These are phyloP conservation scores for Scenedesmus sp. DNA, from an alignment of 163 green algal genomes.

Conservation along the genomic window DNA sequence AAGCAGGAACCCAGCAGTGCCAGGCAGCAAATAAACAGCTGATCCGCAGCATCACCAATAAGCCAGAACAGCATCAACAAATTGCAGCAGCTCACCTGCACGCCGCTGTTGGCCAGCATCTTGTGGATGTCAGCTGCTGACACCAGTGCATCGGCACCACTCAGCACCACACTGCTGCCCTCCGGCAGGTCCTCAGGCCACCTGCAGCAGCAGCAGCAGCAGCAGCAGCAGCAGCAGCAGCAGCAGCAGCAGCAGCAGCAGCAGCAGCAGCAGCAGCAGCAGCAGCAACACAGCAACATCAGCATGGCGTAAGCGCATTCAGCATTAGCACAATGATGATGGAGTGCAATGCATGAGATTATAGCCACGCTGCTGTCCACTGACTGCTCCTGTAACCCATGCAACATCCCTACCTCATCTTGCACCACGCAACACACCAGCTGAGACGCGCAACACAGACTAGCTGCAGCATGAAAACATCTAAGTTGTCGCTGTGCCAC, in stretches of 20 bases:
- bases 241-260: no score
- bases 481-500: background rate
- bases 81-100: background rate
- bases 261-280: no score
- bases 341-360: no score
- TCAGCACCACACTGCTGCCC: slow-evolving; percentile 32
- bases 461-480: background rate
- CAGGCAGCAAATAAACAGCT: background rate
- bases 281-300: no score
- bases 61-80: background rate
- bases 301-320: no score
- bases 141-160: slow-evolving; percentile 29
- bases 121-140: background rate
- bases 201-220: slow-evolving; percentile 7
- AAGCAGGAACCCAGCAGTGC: no score
- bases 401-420: no score
- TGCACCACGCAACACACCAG: no score
- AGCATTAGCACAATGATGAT: no score
- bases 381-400: no score
- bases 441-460: background rate
- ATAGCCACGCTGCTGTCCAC: no score
- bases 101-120: slow-evolving; percentile 4
- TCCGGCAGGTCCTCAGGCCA: slow-evolving; percentile 11
- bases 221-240: background rate
- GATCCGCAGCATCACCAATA: background rate